phyloP scores from a whole-genome alignment of 192 early-diverging fungal genomes.

The Geranomyces variabilis region DNA sequence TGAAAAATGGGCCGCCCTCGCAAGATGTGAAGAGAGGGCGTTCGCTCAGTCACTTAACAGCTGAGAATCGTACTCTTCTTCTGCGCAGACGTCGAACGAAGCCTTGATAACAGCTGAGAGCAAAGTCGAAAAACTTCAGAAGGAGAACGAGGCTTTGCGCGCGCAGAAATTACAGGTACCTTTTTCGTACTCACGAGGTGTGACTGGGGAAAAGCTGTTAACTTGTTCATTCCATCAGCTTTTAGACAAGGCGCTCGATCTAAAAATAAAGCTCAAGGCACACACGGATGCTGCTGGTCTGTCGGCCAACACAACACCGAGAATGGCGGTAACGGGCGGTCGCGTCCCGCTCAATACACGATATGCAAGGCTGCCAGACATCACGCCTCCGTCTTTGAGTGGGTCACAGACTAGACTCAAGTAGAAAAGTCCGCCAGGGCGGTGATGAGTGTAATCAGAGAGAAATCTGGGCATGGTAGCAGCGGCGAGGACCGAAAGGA shows the following conservation, averaged over 20 bases:
- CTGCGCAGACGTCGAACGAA: neutral
- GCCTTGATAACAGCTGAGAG: conserved; percentile 3
- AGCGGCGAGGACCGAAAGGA: neutral
- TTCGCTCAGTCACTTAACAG: too few species aligned
- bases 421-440: neutral
- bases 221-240: too few species aligned
- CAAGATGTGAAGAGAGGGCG: too few species aligned
- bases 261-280: conserved; percentile 29
- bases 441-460: too few species aligned
- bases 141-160: conserved; percentile 25
- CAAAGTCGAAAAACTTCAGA: conserved; percentile 11
- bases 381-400: neutral
- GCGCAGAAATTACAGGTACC: conserved; percentile 33
- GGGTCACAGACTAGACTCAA: conserved; percentile 5
- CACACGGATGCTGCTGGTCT: neutral
- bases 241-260: conserved; percentile 32
- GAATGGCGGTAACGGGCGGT: conserved; percentile 30
- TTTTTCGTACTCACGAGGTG: too few species aligned
- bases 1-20: too few species aligned
- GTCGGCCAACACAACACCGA: neutral
- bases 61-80: too few species aligned
- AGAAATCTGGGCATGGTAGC: too few species aligned
- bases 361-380: conserved; percentile 29
- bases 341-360: conserved; percentile 13
- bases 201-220: too few species aligned